Evolutionary conservation across 2,329 filamentous ascomycete species (phyloP).

Genomic region (Sporothrix dimorphospora): DNA sequence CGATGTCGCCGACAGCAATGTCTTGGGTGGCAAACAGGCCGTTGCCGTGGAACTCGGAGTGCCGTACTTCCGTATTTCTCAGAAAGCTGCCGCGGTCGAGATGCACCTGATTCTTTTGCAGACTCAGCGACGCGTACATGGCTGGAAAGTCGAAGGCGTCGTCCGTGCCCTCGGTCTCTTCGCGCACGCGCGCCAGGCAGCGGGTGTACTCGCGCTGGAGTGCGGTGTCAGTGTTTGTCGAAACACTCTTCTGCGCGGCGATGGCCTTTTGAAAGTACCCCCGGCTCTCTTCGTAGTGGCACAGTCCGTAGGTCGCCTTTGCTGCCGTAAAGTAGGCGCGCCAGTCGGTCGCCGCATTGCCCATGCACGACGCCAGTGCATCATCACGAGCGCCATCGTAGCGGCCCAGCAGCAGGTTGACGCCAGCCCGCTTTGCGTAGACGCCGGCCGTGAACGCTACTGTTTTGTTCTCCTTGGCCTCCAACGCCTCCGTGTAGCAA

Average conservation of each 20-base stretch:
- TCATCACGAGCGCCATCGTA: conserved; percentile 43
- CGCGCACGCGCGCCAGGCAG: conserved; percentile 36
- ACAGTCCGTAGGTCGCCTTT: conserved; percentile 42
- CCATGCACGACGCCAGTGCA: conserved; percentile 39
- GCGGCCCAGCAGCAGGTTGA: conserved; percentile 41
- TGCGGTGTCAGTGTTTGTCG: conserved; percentile 23
- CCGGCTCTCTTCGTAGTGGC: conserved; percentile 36
- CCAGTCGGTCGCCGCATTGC: conserved; percentile 38
- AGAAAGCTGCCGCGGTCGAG: conserved; percentile 44
- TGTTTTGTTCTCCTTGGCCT: conserved; percentile 31
- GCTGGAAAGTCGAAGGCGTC: conserved; percentile 39
- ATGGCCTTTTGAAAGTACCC: conserved; percentile 17
- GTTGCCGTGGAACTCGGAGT: conserved; percentile 43
- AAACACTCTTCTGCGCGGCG: background rate
- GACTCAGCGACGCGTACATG: conserved; percentile 33
- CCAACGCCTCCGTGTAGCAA: conserved; percentile 44
- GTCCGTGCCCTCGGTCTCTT: conserved; percentile 37
- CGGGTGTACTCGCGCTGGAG: conserved; percentile 37
- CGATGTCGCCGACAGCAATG: conserved; percentile 45
- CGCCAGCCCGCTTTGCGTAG: conserved; percentile 40
- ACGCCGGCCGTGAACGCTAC: conserved; percentile 34
- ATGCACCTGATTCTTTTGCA: conserved; percentile 31
- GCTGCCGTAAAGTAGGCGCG: conserved; percentile 43
- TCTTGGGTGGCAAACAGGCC: conserved; percentile 48
- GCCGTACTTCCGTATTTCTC: conserved; percentile 39